phyloP scores from a whole-genome alignment of 2,329 filamentous ascomycete species.

The Didymella segeticola region DNA sequence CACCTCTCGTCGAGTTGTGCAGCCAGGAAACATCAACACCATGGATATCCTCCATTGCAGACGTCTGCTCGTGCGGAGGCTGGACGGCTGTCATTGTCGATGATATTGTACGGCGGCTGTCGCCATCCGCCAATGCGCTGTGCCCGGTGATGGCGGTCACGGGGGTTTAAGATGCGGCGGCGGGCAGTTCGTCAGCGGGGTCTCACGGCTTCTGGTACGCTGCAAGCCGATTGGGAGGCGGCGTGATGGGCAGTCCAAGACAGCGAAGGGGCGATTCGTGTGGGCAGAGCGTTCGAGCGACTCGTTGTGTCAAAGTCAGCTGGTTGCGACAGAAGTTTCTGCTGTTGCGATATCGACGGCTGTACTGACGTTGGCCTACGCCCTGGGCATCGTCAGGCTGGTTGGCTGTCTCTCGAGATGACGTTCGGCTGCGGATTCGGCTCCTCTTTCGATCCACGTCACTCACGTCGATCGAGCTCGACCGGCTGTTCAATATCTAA shows the following conservation, averaged over 20 bases:
- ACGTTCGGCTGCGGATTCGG: slow-evolving; percentile 22
- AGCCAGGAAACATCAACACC: slow-evolving; percentile 91
- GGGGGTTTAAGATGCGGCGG: slow-evolving; percentile 24
- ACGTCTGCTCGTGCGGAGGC: slow-evolving; percentile 25
- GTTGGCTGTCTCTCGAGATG: slow-evolving; percentile 23
- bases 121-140: slow-evolving; percentile 35
- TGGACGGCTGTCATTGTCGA: slow-evolving; percentile 34
- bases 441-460: slow-evolving; percentile 20
- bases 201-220: slow-evolving; percentile 30
- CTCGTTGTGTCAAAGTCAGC: slow-evolving; percentile 18
- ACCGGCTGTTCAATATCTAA: slow-evolving; percentile 9
- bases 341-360: slow-evolving; percentile 20
- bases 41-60: slow-evolving; percentile 77
- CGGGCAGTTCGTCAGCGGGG: slow-evolving; percentile 40
- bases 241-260: slow-evolving; percentile 9
- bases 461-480: slow-evolving; percentile 2
- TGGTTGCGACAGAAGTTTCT: slow-evolving; percentile 11
- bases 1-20: slow-evolving; percentile 84
- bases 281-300: slow-evolving; percentile 4
- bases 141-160: slow-evolving; percentile 11
- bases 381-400: slow-evolving; percentile 2
- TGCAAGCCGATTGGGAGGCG: slow-evolving; percentile 32
- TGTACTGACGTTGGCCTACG: slow-evolving; percentile 17
- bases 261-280: slow-evolving; percentile 7
- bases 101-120: slow-evolving; percentile 22